Evolutionary conservation across 495 filamentous ascomycete genomes (phyloP).

Genomic region (Talaromyces liani): DNA sequence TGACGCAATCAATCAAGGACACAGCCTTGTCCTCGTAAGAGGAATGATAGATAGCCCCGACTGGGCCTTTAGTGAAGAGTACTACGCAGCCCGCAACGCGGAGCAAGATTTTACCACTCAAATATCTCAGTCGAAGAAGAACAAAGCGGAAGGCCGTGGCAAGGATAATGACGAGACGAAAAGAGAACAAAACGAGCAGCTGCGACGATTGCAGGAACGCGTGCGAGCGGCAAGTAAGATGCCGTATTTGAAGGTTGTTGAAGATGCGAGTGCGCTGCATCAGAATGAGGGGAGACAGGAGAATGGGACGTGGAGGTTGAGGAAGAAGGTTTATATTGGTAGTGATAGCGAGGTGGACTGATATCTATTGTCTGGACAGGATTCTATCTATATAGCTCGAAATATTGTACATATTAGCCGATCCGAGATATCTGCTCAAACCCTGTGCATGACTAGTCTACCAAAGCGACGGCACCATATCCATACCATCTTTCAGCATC

Average conservation of each 20-base stretch:
- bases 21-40: slow-evolving; percentile 42
- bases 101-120: slow-evolving; percentile 25
- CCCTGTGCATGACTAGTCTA: neutral
- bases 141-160: slow-evolving; percentile 9
- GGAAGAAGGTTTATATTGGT: slow-evolving; percentile 36
- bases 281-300: slow-evolving; percentile 23
- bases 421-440: neutral
- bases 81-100: slow-evolving; percentile 31
- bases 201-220: slow-evolving; percentile 24
- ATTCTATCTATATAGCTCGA: too few species aligned
- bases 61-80: slow-evolving; percentile 43
- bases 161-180: slow-evolving; percentile 9
- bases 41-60: slow-evolving; percentile 46
- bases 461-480: neutral
- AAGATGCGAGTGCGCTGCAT: slow-evolving; percentile 25
- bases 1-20: slow-evolving; percentile 25
- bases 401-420: neutral
- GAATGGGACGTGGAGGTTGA: slow-evolving; percentile 31
- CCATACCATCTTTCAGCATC: slow-evolving; percentile 2
- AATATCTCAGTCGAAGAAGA: slow-evolving; percentile 19
- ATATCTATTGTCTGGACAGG: too few species aligned
- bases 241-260: slow-evolving; percentile 41
- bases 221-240: slow-evolving; percentile 33
- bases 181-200: slow-evolving; percentile 15
- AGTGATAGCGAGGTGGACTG: slow-evolving; percentile 38